Evolutionary conservation across 352 stramenopile genomes (phyloP).

Genomic region (Ophiocytium majus): DNA sequence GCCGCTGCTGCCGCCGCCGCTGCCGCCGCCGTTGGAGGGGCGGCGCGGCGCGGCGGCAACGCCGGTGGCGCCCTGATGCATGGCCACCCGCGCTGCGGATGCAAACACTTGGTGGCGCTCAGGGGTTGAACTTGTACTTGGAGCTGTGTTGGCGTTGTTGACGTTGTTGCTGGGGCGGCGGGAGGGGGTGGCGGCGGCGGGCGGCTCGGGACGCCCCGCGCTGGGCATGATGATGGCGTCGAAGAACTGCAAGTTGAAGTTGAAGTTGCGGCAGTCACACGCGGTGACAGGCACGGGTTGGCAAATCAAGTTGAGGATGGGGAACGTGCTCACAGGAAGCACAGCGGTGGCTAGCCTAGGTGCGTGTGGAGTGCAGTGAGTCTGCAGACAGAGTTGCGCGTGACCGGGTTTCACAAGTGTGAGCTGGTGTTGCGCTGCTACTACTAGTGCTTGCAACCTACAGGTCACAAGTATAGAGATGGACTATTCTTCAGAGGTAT

Average conservation of each 20-base stretch:
- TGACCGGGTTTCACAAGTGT: neutral
- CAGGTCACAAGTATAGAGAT: too few relatives aligned
- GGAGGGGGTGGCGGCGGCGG: neutral
- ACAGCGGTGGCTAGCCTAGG: neutral
- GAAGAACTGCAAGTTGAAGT: conserved; percentile 28
- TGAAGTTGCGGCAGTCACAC: neutral
- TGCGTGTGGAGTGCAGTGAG: too few relatives aligned
- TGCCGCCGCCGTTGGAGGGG: too few relatives aligned
- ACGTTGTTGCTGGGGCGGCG: neutral
- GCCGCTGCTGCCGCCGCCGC: too few relatives aligned
- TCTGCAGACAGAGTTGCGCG: neutral
- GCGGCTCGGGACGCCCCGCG: too few relatives aligned
- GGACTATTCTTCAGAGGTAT: too few relatives aligned
- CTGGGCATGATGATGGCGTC: conserved; percentile 42
- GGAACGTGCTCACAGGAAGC: too few relatives aligned
- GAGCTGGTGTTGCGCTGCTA: neutral
- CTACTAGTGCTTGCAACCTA: too few relatives aligned
- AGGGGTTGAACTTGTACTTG: neutral
- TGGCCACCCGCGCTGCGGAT: neutral
- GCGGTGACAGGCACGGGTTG: neutral
- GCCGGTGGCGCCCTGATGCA: too few relatives aligned
- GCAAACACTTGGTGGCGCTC: neutral
- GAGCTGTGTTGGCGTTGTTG: too few relatives aligned
- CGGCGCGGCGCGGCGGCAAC: too few relatives aligned
- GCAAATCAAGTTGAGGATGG: neutral